phyloP scores from a whole-genome alignment of 2,329 filamentous ascomycete species.

The Alternaria panax region DNA sequence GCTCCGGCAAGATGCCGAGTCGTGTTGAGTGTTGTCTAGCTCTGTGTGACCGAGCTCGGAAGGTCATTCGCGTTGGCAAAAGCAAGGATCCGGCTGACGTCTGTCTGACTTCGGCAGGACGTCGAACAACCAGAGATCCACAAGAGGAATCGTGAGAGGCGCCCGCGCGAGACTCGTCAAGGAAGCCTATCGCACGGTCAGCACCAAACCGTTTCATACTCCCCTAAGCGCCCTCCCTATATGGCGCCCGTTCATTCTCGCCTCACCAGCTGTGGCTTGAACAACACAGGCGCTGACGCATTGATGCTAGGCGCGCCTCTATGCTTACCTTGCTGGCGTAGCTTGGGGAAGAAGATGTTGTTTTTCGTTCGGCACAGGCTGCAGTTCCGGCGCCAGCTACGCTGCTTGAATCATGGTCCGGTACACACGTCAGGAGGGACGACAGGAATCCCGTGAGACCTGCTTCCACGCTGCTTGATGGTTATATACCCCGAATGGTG shows the following conservation, averaged over 20 bases:
- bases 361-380: conserved; percentile 23
- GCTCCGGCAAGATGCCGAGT: conserved; percentile 36
- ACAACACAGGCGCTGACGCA: conserved; percentile 10
- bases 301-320: conserved; percentile 21
- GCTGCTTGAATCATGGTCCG: conserved; percentile 9
- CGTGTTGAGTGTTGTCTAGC: conserved; percentile 41
- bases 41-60: conserved; percentile 44
- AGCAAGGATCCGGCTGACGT: conserved; percentile 49
- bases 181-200: conserved; percentile 38
- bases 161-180: conserved; percentile 35
- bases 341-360: conserved; percentile 21
- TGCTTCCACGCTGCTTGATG: conserved; percentile 3
- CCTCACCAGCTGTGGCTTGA: conserved; percentile 15
- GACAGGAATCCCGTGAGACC: background rate
- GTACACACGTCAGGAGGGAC: conserved; percentile 2
- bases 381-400: conserved; percentile 18
- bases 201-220: conserved; percentile 25
- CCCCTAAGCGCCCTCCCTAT: conserved; percentile 20
- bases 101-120: conserved; percentile 37
- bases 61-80: conserved; percentile 50
- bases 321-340: conserved; percentile 30
- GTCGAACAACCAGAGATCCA: conserved; percentile 47
- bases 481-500: conserved; percentile 14
- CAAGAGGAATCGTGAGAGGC: conserved; percentile 41
- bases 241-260: conserved; percentile 11